Conservation (phyloP, 169 alveolate species). For the Cryptosporidium baileyi region DNA sequence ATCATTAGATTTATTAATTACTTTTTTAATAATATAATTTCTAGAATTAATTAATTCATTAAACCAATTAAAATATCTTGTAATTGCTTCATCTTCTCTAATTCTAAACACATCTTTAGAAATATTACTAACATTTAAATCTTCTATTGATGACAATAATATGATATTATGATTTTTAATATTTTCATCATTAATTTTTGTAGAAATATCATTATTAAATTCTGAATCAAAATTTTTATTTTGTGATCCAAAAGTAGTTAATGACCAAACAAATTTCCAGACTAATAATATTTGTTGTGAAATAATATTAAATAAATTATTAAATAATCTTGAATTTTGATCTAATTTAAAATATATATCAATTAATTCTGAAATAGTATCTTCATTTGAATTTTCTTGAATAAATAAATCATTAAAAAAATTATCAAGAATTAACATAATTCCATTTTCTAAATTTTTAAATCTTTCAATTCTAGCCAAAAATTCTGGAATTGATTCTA, state of each 20-base stretch:
- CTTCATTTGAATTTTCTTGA: neutral
- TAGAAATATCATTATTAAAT: neutral
- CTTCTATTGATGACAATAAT: slow-evolving; percentile 7
- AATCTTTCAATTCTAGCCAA: slow-evolving; percentile 33
- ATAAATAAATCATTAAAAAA: slow-evolving; percentile 1
- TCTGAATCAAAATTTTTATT: neutral
- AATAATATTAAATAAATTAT: neutral
- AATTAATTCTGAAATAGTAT: neutral
- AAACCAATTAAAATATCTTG: slow-evolving; percentile 36
- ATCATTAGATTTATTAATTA: neutral
- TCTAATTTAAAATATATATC: slow-evolving; percentile 4
- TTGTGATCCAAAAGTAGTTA: slow-evolving; percentile 53
- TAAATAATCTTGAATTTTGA: neutral
- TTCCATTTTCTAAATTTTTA: neutral
- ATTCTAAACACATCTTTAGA: slow-evolving; percentile 28
- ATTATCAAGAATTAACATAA: neutral
- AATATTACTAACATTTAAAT: neutral
- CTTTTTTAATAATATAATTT: neutral
- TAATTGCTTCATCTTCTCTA: slow-evolving; percentile 56
- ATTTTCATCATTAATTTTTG: neutral
- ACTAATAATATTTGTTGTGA: neutral
- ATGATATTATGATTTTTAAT: neutral
- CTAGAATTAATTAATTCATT: slow-evolving; percentile 4
- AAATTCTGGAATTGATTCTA: slow-evolving; percentile 47
- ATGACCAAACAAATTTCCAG: slow-evolving; percentile 54